Conservation (phyloP, 1,284 basidiomycete species). For the Marasmius fiardii region DNA sequence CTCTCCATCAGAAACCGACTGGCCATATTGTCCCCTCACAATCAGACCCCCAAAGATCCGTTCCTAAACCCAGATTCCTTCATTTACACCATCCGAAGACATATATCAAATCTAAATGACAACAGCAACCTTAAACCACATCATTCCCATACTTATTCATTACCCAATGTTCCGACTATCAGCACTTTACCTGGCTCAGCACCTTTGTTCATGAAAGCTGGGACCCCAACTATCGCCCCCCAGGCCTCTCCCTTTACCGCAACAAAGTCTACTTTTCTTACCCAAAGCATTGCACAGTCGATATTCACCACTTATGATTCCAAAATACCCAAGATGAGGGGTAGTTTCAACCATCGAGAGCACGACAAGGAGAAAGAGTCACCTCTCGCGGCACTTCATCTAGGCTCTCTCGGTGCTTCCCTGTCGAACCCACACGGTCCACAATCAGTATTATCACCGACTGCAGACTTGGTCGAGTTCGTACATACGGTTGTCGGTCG, state of each 20-base stretch:
- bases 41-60: constrained; percentile 64
- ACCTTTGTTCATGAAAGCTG: constrained; percentile 22
- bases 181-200: not conserved
- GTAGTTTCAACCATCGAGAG: not conserved
- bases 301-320: constrained; percentile 11
- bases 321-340: constrained; percentile 4
- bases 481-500: constrained; percentile 25
- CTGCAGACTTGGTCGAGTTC: constrained; percentile 40
- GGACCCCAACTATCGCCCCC: constrained; percentile 33
- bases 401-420: not conserved
- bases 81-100: constrained; percentile 33
- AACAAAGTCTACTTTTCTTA: constrained; percentile 15
- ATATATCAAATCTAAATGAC: constrained; percentile 6
- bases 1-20: constrained; percentile 67
- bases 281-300: constrained; percentile 6
- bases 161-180: constrained; percentile 6
- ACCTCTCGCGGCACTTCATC: not conserved
- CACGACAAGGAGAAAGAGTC: constrained; percentile 6
- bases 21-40: constrained; percentile 38
- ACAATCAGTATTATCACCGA: constrained; percentile 37
- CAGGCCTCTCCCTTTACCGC: constrained; percentile 24
- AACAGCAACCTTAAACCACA: constrained; percentile 8
- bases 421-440: not conserved
- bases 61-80: constrained; percentile 66
- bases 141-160: constrained; percentile 5